Conservation (phyloP, 805 yeast species). For the Blastobotrys attinorum region DNA sequence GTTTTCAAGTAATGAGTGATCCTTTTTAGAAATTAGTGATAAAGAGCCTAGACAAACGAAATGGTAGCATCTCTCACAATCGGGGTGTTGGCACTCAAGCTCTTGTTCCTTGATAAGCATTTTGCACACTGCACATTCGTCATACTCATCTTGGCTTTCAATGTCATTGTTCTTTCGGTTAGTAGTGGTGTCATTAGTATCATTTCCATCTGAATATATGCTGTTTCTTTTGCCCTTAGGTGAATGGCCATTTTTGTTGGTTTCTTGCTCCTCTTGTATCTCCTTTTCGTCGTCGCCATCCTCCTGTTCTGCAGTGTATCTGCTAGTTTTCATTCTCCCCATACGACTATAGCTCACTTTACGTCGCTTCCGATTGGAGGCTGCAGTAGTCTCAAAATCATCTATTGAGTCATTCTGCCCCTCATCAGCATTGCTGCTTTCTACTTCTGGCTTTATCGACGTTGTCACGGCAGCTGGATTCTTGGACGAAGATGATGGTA, state of each 20-base stretch:
- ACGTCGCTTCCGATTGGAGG: neutral
- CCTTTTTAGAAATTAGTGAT: constrained; percentile 37
- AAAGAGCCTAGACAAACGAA: constrained; percentile 55
- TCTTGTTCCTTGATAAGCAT: neutral
- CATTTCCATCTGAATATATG: constrained; percentile 1
- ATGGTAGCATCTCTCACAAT: constrained; percentile 67
- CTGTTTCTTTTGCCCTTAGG: too few relatives aligned
- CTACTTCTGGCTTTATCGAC: too few relatives aligned
- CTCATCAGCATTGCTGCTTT: too few relatives aligned
- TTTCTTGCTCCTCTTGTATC: too few relatives aligned
- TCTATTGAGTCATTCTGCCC: too few relatives aligned
- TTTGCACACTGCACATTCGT: neutral
- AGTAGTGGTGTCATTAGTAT: neutral
- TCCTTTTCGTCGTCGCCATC: too few relatives aligned
- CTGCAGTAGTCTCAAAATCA: too few relatives aligned
- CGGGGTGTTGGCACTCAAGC: constrained; percentile 43
- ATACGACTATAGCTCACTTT: neutral
- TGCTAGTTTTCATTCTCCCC: neutral
- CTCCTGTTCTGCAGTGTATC: too few relatives aligned
- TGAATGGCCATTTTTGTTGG: too few relatives aligned
- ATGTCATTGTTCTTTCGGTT: constrained; percentile 1
- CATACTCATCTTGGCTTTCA: constrained; percentile 7
- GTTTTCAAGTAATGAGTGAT: constrained; percentile 31
- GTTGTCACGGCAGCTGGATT: too few relatives aligned
- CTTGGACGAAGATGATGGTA: too few relatives aligned